phyloP scores from a whole-genome alignment of 306 rosid species.

The Citrullus colocynthis region DNA sequence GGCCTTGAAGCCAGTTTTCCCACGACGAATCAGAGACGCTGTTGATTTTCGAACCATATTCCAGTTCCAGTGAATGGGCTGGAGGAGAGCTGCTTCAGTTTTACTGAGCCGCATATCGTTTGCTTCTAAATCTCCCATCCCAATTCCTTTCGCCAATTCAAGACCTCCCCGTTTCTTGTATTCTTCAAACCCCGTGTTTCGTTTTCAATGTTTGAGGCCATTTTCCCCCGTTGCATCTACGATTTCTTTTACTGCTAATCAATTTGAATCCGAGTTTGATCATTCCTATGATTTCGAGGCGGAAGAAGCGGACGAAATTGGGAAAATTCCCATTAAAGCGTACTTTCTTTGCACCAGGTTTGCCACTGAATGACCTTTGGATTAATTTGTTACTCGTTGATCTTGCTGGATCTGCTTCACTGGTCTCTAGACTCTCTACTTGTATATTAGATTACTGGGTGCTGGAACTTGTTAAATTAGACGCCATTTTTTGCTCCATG shows the following conservation, averaged over 20 bases:
- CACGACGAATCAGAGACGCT: background rate
- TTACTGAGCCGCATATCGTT: conserved; percentile 26
- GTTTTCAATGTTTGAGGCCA: conserved; percentile 22
- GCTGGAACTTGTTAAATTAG: background rate
- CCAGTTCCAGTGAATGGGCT: conserved; percentile 62
- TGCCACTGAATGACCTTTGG: background rate
- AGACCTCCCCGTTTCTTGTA: conserved; percentile 7
- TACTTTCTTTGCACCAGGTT: conserved; percentile 88
- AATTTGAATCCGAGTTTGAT: conserved; percentile 28
- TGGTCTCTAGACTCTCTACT: background rate
- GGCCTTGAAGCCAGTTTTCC: conserved; percentile 4
- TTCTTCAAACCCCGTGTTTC: conserved; percentile 7
- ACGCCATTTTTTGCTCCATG: background rate
- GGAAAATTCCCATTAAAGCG: conserved; percentile 70
- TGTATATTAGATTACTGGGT: background rate
- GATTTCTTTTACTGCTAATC: conserved; percentile 13
- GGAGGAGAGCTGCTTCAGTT: conserved; percentile 60
- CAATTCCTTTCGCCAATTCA: background rate
- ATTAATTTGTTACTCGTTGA: background rate
- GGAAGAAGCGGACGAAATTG: conserved; percentile 22
- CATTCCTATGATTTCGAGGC: conserved; percentile 12
- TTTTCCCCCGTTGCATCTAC: conserved; percentile 47
- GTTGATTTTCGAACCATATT: background rate
- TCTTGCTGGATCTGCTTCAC: background rate
- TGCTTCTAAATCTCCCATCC: conserved; percentile 18